Evolutionary conservation across 208 protist genomes (phyloP).

Genomic region (Trypanosoma boissoni): DNA sequence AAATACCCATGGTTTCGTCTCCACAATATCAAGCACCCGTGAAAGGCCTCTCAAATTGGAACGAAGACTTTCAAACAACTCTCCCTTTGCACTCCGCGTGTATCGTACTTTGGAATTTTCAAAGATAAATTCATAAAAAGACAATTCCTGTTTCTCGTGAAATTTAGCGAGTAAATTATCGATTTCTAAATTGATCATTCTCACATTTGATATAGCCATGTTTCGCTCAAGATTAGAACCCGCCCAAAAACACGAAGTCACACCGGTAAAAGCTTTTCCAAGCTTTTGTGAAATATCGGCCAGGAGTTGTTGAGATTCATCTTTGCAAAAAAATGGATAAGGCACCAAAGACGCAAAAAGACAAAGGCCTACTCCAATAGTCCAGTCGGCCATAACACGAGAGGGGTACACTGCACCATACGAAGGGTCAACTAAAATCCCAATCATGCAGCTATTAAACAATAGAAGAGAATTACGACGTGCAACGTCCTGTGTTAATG

Average conservation of each 20-base stretch:
- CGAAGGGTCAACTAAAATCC: constrained; percentile 41
- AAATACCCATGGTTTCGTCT: constrained; percentile 60
- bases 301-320: constrained; percentile 47
- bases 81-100: constrained; percentile 57
- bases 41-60: constrained; percentile 79
- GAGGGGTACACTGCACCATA: constrained; percentile 47
- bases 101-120: constrained; percentile 63
- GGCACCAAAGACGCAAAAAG: constrained; percentile 69
- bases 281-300: constrained; percentile 56
- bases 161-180: constrained; percentile 59
- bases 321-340: constrained; percentile 76
- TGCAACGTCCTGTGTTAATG: constrained; percentile 67
- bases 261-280: constrained; percentile 60
- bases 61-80: constrained; percentile 63
- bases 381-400: constrained; percentile 85
- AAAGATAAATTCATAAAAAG: constrained; percentile 83
- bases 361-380: constrained; percentile 73
- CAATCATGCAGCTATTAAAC: constrained; percentile 83
- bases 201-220: constrained; percentile 84
- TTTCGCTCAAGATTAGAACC: constrained; percentile 79
- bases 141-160: constrained; percentile 60
- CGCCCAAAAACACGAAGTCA: constrained; percentile 85
- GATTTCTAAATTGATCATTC: constrained; percentile 60
- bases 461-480: constrained; percentile 83
- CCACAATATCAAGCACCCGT: constrained; percentile 80